Conservation (phyloP, 2,329 filamentous ascomycete genomes). For the Penicillium italicum region DNA sequence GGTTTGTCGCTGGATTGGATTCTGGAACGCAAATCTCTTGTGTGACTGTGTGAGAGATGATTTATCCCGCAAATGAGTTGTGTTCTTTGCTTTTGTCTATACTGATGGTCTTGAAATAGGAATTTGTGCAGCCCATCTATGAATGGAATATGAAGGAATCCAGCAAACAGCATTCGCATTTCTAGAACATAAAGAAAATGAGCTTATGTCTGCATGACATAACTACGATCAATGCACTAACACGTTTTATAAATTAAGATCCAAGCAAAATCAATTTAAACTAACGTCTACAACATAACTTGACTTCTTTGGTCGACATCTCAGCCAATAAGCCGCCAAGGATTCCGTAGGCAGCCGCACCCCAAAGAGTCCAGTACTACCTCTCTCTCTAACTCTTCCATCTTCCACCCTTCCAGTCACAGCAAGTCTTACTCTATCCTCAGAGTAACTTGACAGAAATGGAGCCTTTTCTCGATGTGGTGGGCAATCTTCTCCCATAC, state of each 20-base stretch:
- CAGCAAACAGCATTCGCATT: too few species aligned
- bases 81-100: background rate
- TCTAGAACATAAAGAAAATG: background rate
- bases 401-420: background rate
- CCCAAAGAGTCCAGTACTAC: background rate
- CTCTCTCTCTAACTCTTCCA: background rate
- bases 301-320: background rate
- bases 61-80: background rate
- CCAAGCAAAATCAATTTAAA: background rate
- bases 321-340: constrained; percentile 1
- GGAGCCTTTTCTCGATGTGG: constrained; percentile 9
- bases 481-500: constrained; percentile 27
- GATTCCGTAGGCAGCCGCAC: background rate
- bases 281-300: background rate
- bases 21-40: background rate
- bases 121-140: background rate
- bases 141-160: background rate
- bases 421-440: too few species aligned
- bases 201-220: background rate
- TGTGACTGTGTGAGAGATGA: background rate
- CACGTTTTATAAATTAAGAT: too few species aligned
- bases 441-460: constrained; percentile 2
- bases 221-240: background rate
- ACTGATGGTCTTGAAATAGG: background rate
- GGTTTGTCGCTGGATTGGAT: background rate